Evolutionary conservation across 805 yeast species (phyloP).

Genomic region (Metahyphopichia silvanorum): DNA sequence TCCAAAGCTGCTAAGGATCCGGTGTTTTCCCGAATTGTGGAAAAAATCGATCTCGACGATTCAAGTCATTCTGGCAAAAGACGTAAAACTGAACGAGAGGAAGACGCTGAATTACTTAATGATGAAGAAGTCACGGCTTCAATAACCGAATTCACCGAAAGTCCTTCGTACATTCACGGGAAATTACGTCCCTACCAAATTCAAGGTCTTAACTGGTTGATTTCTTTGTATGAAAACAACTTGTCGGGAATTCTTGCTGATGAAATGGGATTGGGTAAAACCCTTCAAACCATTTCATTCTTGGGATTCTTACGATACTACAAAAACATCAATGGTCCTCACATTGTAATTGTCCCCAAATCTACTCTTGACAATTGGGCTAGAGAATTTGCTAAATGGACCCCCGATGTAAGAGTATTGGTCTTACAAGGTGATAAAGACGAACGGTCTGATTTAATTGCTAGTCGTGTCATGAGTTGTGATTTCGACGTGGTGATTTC

Average conservation of each 20-base stretch:
- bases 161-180: constrained; percentile 56
- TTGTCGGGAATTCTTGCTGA: constrained; percentile 78
- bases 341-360: constrained; percentile 73
- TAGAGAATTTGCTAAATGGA: constrained; percentile 74
- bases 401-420: constrained; percentile 71
- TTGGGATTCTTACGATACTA: constrained; percentile 68
- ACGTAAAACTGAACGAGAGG: constrained; percentile 74
- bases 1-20: constrained; percentile 63
- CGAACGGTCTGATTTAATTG: constrained; percentile 53
- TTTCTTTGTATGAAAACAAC: constrained; percentile 62
- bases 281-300: constrained; percentile 75
- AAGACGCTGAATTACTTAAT: constrained; percentile 70
- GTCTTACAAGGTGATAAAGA: constrained; percentile 75
- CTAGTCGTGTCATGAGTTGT: constrained; percentile 48
- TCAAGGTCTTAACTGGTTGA: constrained; percentile 79
- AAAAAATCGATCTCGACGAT: constrained; percentile 28
- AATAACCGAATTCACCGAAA: constrained; percentile 48
- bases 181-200: constrained; percentile 68
- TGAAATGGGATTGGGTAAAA: constrained; percentile 85
- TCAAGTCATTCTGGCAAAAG: constrained; percentile 39
- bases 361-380: constrained; percentile 81
- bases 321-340: constrained; percentile 64
- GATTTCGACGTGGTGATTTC: constrained; percentile 71
- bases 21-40: constrained; percentile 50
- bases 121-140: constrained; percentile 40